Base-by-base conservation (phyloP, 2,329 filamentous ascomycete species). In the Penicillium sp. region DNA sequence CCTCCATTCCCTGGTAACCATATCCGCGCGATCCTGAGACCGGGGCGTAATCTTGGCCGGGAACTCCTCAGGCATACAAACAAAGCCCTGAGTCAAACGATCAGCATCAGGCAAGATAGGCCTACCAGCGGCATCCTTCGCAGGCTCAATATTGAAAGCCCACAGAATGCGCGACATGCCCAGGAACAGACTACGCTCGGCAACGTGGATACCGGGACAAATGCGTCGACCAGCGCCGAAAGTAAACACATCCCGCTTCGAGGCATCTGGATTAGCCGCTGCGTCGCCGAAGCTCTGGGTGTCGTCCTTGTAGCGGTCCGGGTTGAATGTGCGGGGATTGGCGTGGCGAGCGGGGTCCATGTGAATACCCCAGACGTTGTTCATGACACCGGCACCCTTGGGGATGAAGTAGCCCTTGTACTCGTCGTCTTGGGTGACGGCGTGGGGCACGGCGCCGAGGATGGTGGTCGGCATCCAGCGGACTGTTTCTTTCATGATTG, bases 131-230 rank as follows among this genome's bases (percentile, higher is more conserved):
- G 18, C 54, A 50, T 71, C 67, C 11, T 56, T 54, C 1, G 61
- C 47, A 0, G 65, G 59, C 31, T 51, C 37, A n/a, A 76, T 67
- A 37, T 75, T 58, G 55, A 76, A 79, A 0, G 70, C 73, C 75
- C 77, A 80, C 27, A 79, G 59, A 18, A 80, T 67, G 3, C 75
- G 69, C 3, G 76, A 68, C 28, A 79, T 73, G 11, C 63, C 71
- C 7, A 80, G 65, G 55, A 76, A 78, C 12, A 80, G 55, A 9
- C 68, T 72, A 5, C 73, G 72, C 47, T 78, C 75, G 0, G 77
- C 78, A 2, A 83, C 68, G 44, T 81, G 77, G 27, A 80, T 77
- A 0, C 81, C 81, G 3, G 77, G 80, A 61, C 81, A 84, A 36
- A 82, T 73, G 19, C 81, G 71, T 5, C 80, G 70, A 1, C 80